Percentiles rank a stretch among this genome's conserved stretches.
phyloP scores from a whole-genome alignment of 176 grass and related monocot genomes.

The Lolium rigidum region DNA sequence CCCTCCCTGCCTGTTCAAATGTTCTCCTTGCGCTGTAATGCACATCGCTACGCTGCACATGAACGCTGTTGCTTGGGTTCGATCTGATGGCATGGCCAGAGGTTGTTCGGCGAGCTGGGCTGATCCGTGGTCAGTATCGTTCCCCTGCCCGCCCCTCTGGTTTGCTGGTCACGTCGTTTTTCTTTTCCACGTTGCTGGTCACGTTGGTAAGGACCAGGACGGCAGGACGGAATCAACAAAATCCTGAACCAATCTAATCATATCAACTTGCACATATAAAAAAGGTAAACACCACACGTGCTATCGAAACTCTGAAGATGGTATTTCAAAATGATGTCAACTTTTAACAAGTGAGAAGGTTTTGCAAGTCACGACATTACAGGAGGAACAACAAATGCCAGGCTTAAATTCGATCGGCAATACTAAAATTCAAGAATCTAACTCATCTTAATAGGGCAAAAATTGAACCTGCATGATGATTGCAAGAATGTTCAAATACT shows the following conservation, averaged over 20 bases:
- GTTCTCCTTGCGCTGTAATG: no score
- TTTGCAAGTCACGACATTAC: not conserved
- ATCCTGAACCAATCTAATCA: not conserved
- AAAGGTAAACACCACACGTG: not conserved
- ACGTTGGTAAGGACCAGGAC: not conserved
- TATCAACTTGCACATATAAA: not conserved
- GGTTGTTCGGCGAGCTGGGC: not conserved
- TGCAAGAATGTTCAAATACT: not conserved
- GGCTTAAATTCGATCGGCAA: not conserved
- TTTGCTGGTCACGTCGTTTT: no score
- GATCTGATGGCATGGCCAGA: no score
- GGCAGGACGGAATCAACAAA: not conserved
- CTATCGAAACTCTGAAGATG: not conserved
- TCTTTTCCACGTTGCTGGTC: no score
- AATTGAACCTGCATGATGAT: not conserved
- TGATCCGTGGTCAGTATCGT: not conserved
- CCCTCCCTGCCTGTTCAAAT: no score
- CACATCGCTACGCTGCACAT: no score
- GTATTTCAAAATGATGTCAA: not conserved
- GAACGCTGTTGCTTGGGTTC: no score
- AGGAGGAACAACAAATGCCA: not conserved
- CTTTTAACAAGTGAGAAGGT: not conserved
- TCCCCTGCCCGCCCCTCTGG: not conserved
- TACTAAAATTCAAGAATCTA: not conserved
- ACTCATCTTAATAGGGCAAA: not conserved